These are phyloP conservation scores for Colletotrichum tanaceti DNA, from an alignment of 2,329 filamentous ascomycete genomes.

Conservation along the genomic window DNA sequence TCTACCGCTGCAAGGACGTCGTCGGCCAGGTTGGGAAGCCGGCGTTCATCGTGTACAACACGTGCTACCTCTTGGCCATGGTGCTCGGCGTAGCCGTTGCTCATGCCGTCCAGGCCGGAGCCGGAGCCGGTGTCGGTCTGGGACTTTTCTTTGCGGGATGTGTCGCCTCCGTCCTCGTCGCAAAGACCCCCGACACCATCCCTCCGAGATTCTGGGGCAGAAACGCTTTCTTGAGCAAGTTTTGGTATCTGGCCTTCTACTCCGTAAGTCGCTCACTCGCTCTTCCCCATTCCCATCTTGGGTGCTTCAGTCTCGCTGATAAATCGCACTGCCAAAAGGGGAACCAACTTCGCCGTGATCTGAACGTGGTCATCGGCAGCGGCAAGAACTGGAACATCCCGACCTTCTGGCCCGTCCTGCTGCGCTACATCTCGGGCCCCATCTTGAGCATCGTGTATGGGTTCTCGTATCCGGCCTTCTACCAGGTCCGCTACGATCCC, in stretches of 20 bases:
- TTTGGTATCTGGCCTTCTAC: slow-evolving; percentile 68
- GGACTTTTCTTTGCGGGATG: slow-evolving; percentile 61
- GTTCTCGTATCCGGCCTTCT: slow-evolving; percentile 64
- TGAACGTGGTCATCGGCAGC: slow-evolving; percentile 64
- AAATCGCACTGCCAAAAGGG: slow-evolving; percentile 55
- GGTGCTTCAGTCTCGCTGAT: background rate
- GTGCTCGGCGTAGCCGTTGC: slow-evolving; percentile 63
- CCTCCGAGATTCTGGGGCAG: slow-evolving; percentile 57
- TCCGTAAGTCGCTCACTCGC: slow-evolving; percentile 61
- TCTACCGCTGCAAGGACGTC: slow-evolving; percentile 64
- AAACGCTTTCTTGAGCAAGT: slow-evolving; percentile 52
- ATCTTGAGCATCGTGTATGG: slow-evolving; percentile 63
- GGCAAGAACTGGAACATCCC: slow-evolving; percentile 69
- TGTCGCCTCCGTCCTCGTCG: slow-evolving; percentile 53
- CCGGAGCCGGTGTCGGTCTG: slow-evolving; percentile 63
- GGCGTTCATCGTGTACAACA: slow-evolving; percentile 59
- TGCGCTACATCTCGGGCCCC: slow-evolving; percentile 62
- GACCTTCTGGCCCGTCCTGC: slow-evolving; percentile 60
- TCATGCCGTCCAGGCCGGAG: slow-evolving; percentile 57
- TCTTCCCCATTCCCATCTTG: no score
- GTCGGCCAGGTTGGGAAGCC: slow-evolving; percentile 57
- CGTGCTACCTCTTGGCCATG: slow-evolving; percentile 65
- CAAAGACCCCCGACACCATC: slow-evolving; percentile 54
- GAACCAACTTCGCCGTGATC: slow-evolving; percentile 66
- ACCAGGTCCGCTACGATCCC: slow-evolving; percentile 60